A percentile compares a stretch with the other conserved stretches of the same genome.
Evolutionary conservation across 1,284 basidiomycete species (phyloP).

Genomic region (Amylostereum chailletii): DNA sequence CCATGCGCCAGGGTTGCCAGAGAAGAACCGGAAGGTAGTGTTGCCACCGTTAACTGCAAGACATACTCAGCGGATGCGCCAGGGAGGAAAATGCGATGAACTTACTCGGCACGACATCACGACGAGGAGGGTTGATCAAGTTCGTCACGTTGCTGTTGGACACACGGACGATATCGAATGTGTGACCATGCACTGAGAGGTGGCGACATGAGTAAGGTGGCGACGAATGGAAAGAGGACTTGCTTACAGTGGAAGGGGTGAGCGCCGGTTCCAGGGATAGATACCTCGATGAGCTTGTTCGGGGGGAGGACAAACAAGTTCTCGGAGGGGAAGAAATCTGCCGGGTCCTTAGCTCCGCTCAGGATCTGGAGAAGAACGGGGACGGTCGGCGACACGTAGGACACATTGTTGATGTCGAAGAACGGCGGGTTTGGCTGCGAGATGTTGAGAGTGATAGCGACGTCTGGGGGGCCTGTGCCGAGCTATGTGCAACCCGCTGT

Average conservation of each 20-base stretch:
- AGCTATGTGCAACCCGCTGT: too few species aligned
- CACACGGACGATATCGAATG: neutral
- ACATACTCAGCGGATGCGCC: too few species aligned
- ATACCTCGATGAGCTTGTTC: conserved; percentile 11
- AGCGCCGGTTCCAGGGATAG: conserved; percentile 25
- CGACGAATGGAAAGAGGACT: neutral
- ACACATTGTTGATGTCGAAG: conserved; percentile 28
- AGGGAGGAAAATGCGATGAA: neutral
- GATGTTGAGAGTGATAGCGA: too few species aligned
- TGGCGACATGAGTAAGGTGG: too few species aligned
- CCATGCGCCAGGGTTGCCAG: too few species aligned
- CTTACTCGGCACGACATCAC: neutral
- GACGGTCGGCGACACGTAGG: neutral
- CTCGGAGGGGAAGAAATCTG: neutral
- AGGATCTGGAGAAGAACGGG: conserved; percentile 1
- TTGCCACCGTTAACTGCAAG: too few species aligned
- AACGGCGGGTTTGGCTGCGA: too few species aligned
- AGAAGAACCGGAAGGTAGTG: too few species aligned
- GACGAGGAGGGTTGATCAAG: neutral
- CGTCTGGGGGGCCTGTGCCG: too few species aligned
- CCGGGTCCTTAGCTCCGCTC: neutral
- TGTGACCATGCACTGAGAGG: neutral
- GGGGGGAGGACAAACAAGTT: neutral
- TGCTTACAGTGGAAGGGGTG: conserved; percentile 27
- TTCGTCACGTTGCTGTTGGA: neutral